Percentiles rank a stretch among this genome's conserved stretches.
Evolutionary conservation across 2,329 filamentous ascomycete species (phyloP).

Genomic region (Alternaria angustiovoidea): DNA sequence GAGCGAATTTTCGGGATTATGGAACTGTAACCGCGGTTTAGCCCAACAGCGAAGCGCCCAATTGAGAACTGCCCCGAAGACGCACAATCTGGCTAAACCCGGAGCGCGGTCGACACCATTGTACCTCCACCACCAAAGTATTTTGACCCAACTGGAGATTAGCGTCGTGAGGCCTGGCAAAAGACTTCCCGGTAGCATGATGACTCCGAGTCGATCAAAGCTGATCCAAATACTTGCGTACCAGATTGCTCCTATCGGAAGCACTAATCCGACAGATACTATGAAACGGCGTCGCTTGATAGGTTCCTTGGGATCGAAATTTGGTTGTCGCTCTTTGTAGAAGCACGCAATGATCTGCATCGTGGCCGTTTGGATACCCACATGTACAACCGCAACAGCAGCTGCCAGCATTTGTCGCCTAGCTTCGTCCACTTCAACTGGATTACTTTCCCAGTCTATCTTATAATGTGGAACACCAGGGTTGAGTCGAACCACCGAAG

Average conservation of each 20-base stretch:
- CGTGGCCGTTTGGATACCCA: background rate
- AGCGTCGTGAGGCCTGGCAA: background rate
- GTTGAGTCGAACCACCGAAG: too few species aligned
- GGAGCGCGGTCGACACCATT: accelerated
- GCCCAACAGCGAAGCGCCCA: accelerated
- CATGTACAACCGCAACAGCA: background rate
- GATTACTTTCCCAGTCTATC: too few species aligned
- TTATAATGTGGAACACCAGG: too few species aligned
- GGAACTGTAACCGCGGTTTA: background rate
- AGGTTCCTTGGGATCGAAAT: background rate
- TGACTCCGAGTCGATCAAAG: background rate
- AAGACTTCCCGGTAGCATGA: background rate
- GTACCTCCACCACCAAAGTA: background rate
- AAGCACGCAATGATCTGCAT: background rate
- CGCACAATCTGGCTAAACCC: accelerated
- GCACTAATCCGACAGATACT: background rate
- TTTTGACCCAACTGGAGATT: background rate
- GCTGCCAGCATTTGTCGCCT: too few species aligned
- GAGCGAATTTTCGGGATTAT: background rate
- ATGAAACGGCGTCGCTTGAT: background rate
- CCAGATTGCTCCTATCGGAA: background rate
- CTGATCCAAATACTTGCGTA: background rate
- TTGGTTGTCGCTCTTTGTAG: background rate
- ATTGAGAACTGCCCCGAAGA: background rate
- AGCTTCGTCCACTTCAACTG: too few species aligned